Conservation (phyloP, 1,284 basidiomycete species). For the Microbotryomycetes sp. region DNA sequence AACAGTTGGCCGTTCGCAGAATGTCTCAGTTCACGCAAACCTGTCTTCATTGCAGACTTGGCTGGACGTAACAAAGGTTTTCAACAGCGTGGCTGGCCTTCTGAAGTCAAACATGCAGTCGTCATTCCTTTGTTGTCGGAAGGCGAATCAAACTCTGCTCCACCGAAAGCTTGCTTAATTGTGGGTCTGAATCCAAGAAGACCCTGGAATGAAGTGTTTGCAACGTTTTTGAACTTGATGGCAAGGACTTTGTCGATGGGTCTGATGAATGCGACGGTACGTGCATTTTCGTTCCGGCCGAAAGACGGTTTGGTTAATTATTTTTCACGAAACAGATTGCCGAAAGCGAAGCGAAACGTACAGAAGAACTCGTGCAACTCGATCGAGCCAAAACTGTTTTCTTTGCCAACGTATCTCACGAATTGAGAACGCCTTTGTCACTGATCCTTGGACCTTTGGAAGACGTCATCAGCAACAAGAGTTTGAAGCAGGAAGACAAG, state of each 20-base stretch:
- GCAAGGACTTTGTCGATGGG: slow-evolving; percentile 24
- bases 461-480: slow-evolving; percentile 16
- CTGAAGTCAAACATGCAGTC: slow-evolving; percentile 42
- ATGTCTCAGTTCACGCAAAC: slow-evolving; percentile 20
- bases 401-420: slow-evolving; percentile 44
- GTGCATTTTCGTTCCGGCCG: no score
- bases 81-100: slow-evolving; percentile 41
- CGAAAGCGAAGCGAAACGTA: slow-evolving; percentile 42
- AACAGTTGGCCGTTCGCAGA: slow-evolving; percentile 26
- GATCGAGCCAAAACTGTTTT: slow-evolving; percentile 41
- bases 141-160: slow-evolving; percentile 37
- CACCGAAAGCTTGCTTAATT: slow-evolving; percentile 42
- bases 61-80: slow-evolving; percentile 14
- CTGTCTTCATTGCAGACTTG: slow-evolving; percentile 25
- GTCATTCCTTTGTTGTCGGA: slow-evolving; percentile 42
- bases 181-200: slow-evolving; percentile 43
- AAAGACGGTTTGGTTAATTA: no score
- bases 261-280: slow-evolving; percentile 18
- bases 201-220: slow-evolving; percentile 40
- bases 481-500: slow-evolving; percentile 23
- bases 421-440: slow-evolving; percentile 45
- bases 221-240: slow-evolving; percentile 22
- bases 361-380: slow-evolving; percentile 45
- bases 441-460: slow-evolving; percentile 39
- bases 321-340: slow-evolving; percentile 38